A percentile compares a stretch with the other conserved stretches of the same genome.
These are phyloP conservation scores for Purpureocillium takamizusanense DNA, from an alignment of 2,329 filamentous ascomycete genomes.

Conservation along the genomic window DNA sequence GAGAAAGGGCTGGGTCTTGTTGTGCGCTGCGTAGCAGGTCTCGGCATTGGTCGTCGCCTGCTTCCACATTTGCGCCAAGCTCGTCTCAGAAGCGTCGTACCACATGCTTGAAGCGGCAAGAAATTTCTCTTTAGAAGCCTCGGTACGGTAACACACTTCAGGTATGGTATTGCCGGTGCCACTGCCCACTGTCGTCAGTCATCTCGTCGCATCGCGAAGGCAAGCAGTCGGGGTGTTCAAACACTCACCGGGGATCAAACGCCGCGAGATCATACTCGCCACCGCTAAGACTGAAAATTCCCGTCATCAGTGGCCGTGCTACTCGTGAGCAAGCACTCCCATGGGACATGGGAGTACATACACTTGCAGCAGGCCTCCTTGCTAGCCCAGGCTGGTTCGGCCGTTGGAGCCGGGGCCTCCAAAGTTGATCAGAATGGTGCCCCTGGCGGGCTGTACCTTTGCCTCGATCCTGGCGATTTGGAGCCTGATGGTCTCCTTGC, in stretches of 20 bases:
- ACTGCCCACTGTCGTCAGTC: slow-evolving; percentile 4
- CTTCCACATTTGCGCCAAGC: slow-evolving; percentile 12
- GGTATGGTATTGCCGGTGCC: slow-evolving; percentile 17
- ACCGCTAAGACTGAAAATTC: slow-evolving; percentile 11
- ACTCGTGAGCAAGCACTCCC: too few relatives aligned
- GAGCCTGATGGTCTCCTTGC: slow-evolving; percentile 4
- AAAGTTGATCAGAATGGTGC: slow-evolving; percentile 20
- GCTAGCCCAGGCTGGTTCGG: background rate
- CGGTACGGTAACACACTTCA: slow-evolving; percentile 13
- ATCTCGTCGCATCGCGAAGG: too few relatives aligned
- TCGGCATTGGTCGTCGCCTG: background rate
- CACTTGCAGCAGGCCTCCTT: slow-evolving; percentile 4
- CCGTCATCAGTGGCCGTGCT: background rate
- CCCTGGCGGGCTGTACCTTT: slow-evolving; percentile 11
- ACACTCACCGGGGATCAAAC: slow-evolving; percentile 16
- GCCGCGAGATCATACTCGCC: slow-evolving; percentile 15
- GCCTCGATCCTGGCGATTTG: slow-evolving; percentile 6
- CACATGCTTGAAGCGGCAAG: slow-evolving; percentile 6
- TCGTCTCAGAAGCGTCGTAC: slow-evolving; percentile 10
- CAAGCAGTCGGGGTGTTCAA: too few relatives aligned
- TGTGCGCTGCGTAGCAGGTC: background rate
- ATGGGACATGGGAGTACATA: slow-evolving; percentile 4
- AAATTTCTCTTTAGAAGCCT: background rate
- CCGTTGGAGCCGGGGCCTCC: slow-evolving; percentile 3
- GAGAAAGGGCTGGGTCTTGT: slow-evolving; percentile 23